phyloP scores from a whole-genome alignment of 2,329 filamentous ascomycete genomes.

The Penicillium sp. region DNA sequence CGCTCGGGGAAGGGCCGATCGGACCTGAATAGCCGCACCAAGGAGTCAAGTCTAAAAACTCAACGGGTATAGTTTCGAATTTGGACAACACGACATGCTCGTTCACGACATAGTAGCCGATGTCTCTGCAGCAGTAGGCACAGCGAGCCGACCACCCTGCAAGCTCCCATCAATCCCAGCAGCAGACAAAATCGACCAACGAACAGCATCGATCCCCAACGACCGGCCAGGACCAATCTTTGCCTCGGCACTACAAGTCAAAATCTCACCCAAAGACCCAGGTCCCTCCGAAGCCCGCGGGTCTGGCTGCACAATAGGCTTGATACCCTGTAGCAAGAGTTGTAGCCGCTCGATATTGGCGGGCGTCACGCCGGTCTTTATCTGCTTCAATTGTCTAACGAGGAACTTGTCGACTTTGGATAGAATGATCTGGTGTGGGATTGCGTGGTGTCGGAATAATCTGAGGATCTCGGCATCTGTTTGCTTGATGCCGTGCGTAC shows the following conservation, averaged over 20 bases:
- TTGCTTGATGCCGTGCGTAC: constrained; percentile 62
- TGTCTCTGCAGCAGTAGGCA: background rate
- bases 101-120: constrained; percentile 5
- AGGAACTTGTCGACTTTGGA: constrained; percentile 64
- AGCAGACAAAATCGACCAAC: constrained; percentile 65
- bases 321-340: constrained; percentile 41
- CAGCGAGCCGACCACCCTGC: constrained; percentile 19
- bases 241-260: constrained; percentile 58
- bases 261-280: constrained; percentile 57
- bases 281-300: constrained; percentile 38
- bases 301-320: constrained; percentile 46
- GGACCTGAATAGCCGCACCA: background rate
- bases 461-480: constrained; percentile 59
- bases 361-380: constrained; percentile 32
- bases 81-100: background rate
- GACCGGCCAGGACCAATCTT: constrained; percentile 47
- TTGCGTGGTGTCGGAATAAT: constrained; percentile 55
- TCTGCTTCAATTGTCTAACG: constrained; percentile 32
- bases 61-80: background rate
- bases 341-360: constrained; percentile 38
- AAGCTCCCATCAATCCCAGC: constrained; percentile 54
- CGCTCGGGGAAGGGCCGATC: background rate
- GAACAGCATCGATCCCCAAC: constrained; percentile 61
- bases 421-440: constrained; percentile 66
- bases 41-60: background rate